A percentile compares a stretch with the other conserved stretches of the same genome.
Evolutionary conservation across 2,329 filamentous ascomycete species (phyloP).

Genomic region (Penicillium frequentans): DNA sequence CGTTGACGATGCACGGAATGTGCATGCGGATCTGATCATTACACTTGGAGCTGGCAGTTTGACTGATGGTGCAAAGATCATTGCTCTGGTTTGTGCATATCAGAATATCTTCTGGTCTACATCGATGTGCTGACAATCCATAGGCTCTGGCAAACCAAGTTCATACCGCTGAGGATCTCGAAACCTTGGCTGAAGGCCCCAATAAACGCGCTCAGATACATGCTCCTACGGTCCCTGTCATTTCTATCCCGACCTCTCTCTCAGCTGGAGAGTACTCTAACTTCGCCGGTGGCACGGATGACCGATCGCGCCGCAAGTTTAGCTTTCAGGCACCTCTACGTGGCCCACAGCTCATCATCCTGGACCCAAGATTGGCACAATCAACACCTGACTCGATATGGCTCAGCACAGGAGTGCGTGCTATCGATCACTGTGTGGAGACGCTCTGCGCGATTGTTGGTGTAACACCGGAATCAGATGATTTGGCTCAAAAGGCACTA

Average conservation of each 20-base stretch:
- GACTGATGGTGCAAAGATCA: slow-evolving; percentile 58
- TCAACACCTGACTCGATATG: slow-evolving; percentile 56
- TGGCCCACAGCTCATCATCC: slow-evolving; percentile 55
- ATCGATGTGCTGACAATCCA: background rate
- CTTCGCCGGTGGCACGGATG: slow-evolving; percentile 41
- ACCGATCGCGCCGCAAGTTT: slow-evolving; percentile 37
- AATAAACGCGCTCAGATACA: slow-evolving; percentile 26
- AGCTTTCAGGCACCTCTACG: slow-evolving; percentile 39
- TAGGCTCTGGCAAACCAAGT: slow-evolving; percentile 52
- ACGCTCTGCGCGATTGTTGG: slow-evolving; percentile 48
- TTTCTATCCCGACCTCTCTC: slow-evolving; percentile 44
- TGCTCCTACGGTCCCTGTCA: slow-evolving; percentile 25
- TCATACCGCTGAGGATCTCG: slow-evolving; percentile 39
- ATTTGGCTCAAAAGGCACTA: slow-evolving; percentile 41
- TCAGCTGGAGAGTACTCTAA: slow-evolving; percentile 45
- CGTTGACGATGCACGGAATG: slow-evolving; percentile 39
- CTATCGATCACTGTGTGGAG: slow-evolving; percentile 61
- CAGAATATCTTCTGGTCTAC: background rate
- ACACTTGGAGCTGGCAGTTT: slow-evolving; percentile 57
- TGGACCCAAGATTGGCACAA: slow-evolving; percentile 54
- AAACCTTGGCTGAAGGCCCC: slow-evolving; percentile 33
- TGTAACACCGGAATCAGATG: slow-evolving; percentile 36
- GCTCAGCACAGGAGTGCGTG: slow-evolving; percentile 59
- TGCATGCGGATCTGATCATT: slow-evolving; percentile 51
- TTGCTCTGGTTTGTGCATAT: slow-evolving; percentile 41